Evolutionary conservation across 192 early-diverging fungal genomes (phyloP).

Genomic region (Cladochytrium replicatum): DNA sequence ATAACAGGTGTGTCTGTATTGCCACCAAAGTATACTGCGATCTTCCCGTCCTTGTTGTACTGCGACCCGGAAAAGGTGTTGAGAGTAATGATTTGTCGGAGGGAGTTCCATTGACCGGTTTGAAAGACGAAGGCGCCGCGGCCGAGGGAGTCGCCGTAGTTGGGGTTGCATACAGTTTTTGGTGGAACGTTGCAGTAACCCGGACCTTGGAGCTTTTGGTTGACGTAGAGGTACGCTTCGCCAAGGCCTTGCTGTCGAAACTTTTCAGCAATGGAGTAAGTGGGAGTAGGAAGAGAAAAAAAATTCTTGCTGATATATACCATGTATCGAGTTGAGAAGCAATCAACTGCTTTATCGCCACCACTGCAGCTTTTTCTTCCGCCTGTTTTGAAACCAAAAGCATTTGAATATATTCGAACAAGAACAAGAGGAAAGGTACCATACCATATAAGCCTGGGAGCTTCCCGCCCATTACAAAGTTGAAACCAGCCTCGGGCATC

Average conservation of each 20-base stretch:
- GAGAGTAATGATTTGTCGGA: constrained; percentile 32
- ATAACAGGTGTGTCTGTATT: constrained; percentile 7
- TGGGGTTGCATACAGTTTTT: constrained; percentile 36
- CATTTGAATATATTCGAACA: not conserved
- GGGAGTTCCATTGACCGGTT: constrained; percentile 32
- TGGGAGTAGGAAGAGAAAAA: not conserved
- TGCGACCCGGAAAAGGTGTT: constrained; percentile 11
- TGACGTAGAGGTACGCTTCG: constrained; percentile 39
- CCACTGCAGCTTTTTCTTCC: constrained; percentile 35
- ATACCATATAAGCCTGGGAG: constrained; percentile 41
- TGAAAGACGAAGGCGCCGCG: constrained; percentile 37
- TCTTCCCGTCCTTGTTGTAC: constrained; percentile 8
- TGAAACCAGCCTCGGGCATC: constrained; percentile 32
- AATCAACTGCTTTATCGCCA: constrained; percentile 39
- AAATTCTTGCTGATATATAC: constrained; percentile 6
- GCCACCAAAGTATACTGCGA: constrained; percentile 15
- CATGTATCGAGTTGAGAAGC: constrained; percentile 48
- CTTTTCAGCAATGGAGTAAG: constrained; percentile 20
- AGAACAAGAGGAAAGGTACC: not conserved
- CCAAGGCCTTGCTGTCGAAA: constrained; percentile 38
- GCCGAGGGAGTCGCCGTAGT: constrained; percentile 41
- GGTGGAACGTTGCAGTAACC: constrained; percentile 23
- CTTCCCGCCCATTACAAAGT: constrained; percentile 50
- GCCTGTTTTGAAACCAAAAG: constrained; percentile 7
- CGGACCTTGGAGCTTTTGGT: constrained; percentile 3